Conservation (phyloP, 176 grass and related monocot species). For the Zoysia pacifica region DNA sequence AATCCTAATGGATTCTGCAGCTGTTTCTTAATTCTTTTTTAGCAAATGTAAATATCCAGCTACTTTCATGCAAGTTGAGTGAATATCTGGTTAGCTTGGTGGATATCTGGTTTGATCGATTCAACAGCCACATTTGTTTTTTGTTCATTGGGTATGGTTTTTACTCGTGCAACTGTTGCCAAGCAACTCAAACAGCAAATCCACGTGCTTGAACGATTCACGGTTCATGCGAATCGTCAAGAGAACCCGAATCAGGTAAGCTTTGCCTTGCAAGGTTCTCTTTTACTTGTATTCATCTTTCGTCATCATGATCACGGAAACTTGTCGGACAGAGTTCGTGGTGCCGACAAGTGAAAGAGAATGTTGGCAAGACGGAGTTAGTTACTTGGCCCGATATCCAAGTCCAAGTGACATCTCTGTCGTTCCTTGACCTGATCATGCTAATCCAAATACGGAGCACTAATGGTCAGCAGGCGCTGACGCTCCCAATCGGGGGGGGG, state of each 20-base stretch:
- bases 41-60: neutral
- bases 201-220: neutral
- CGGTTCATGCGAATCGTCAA: neutral
- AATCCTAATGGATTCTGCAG: neutral
- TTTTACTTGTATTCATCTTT: neutral
- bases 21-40: neutral
- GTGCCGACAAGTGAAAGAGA: neutral
- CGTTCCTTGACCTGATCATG: no score
- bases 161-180: neutral
- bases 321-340: constrained; percentile 1
- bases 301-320: neutral
- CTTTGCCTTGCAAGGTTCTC: neutral
- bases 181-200: neutral
- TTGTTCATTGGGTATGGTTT: neutral
- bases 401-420: neutral
- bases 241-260: neutral
- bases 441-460: no score
- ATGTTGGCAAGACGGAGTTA: constrained; percentile 18
- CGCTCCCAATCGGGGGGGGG: no score
- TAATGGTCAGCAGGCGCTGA: neutral
- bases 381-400: constrained; percentile 25
- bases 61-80: neutral
- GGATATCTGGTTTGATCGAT: neutral
- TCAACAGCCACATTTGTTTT: neutral
- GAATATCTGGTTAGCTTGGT: neutral